These are phyloP conservation scores for Ophiocordyceps robertsii DNA, from an alignment of 2,329 filamentous ascomycete genomes.

Conservation along the genomic window DNA sequence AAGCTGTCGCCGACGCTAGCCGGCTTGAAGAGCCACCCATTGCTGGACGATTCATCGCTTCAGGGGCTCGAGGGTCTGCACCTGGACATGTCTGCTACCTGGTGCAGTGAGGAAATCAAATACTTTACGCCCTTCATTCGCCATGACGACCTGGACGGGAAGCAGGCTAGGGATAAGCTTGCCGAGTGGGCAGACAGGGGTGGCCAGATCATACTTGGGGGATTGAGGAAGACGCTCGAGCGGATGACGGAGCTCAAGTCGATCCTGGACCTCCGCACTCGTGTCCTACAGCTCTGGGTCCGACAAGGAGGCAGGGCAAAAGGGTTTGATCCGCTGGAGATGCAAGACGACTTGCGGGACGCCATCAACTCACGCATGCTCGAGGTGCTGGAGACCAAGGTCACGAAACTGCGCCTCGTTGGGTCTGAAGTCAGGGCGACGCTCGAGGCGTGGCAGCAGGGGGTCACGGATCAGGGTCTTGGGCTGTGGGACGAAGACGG, in stretches of 20 bases:
- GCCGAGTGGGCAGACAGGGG: constrained; percentile 50
- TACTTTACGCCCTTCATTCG: constrained; percentile 81
- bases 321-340: constrained; percentile 52
- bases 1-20: constrained; percentile 57
- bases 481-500: constrained; percentile 56
- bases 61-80: constrained; percentile 54
- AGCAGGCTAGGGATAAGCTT: constrained; percentile 46
- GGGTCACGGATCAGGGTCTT: constrained; percentile 32
- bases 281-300: constrained; percentile 64
- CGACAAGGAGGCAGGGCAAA: constrained; percentile 48
- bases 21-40: constrained; percentile 52
- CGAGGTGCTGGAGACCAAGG: constrained; percentile 47
- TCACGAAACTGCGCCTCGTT: constrained; percentile 50
- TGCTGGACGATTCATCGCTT: constrained; percentile 61
- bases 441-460: constrained; percentile 45
- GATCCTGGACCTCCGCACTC: constrained; percentile 56
- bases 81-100: constrained; percentile 63
- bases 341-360: constrained; percentile 55
- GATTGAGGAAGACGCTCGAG: constrained; percentile 45
- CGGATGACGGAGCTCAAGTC: constrained; percentile 51
- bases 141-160: constrained; percentile 58
- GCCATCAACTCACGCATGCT: constrained; percentile 57
- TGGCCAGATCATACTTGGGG: constrained; percentile 44
- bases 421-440: constrained; percentile 49
- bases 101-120: constrained; percentile 71